Conservation (phyloP, 2,329 filamentous ascomycete species). For the Colletotrichum lentis region DNA sequence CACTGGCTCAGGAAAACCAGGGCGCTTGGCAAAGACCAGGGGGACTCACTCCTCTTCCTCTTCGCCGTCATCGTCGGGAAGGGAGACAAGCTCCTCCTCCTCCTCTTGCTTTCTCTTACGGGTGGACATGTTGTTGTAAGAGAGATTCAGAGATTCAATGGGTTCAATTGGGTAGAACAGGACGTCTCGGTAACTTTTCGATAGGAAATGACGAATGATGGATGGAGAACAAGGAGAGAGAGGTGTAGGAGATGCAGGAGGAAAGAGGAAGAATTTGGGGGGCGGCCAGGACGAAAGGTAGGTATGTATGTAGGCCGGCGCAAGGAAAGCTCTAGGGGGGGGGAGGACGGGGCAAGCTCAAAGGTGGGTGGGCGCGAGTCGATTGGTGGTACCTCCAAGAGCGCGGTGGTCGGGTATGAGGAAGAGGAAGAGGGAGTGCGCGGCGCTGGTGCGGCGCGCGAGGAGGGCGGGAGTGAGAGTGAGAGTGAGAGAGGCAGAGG, state of each 20-base stretch:
- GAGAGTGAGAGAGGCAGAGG: slow-evolving; percentile 15
- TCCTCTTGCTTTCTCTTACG: slow-evolving; percentile 65
- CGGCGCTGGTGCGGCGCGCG: slow-evolving; percentile 24
- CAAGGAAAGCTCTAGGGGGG: slow-evolving; percentile 35
- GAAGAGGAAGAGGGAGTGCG: slow-evolving; percentile 27
- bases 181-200: neutral
- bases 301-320: slow-evolving; percentile 36
- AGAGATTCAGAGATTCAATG: slow-evolving; percentile 23
- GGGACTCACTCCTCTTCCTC: slow-evolving; percentile 63
- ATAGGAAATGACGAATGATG: slow-evolving; percentile 8
- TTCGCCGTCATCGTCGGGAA: slow-evolving; percentile 60
- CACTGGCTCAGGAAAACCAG: too few species aligned
- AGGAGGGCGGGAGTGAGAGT: slow-evolving; percentile 17
- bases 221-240: slow-evolving; percentile 24
- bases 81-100: slow-evolving; percentile 63
- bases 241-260: slow-evolving; percentile 30
- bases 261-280: slow-evolving; percentile 34
- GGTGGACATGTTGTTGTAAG: slow-evolving; percentile 54
- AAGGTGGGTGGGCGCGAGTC: slow-evolving; percentile 36
- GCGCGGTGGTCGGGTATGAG: slow-evolving; percentile 27
- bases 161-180: slow-evolving; percentile 43
- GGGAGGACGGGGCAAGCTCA: slow-evolving; percentile 28
- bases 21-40: slow-evolving; percentile 1
- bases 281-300: slow-evolving; percentile 31
- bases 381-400: slow-evolving; percentile 23